Conservation (phyloP, 768 basidiomycete genomes). For the Trametes maxima region DNA sequence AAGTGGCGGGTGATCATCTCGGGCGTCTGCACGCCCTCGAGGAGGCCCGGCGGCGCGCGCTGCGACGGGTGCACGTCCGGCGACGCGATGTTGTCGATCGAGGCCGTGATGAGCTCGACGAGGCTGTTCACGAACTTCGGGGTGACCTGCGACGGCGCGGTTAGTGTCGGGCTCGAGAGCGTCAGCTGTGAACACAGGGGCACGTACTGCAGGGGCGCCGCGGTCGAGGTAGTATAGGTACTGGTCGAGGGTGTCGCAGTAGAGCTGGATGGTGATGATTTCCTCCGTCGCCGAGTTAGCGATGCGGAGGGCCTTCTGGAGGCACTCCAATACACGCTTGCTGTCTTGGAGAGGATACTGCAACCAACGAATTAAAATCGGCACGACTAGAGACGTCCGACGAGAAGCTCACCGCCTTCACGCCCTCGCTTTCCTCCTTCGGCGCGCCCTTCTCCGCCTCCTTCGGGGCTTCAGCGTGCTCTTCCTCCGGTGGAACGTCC, state of each 20-base stretch:
- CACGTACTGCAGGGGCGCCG: conserved; percentile 84
- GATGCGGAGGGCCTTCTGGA: conserved; percentile 95
- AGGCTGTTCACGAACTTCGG: conserved; percentile 96
- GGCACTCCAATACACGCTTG: conserved; percentile 95
- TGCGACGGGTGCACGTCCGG: conserved; percentile 88
- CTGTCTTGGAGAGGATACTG: conserved; percentile 91
- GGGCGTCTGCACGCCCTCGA: conserved; percentile 90
- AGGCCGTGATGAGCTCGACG: conserved; percentile 92
- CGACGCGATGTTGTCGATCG: conserved; percentile 88
- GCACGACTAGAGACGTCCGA: not conserved
- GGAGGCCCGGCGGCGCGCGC: conserved; percentile 82
- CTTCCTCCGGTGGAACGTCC: conserved; percentile 55
- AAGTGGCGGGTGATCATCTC: conserved; percentile 96
- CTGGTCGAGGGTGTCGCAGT: conserved; percentile 94
- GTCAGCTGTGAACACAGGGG: too few relatives aligned
- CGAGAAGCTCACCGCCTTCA: conserved; percentile 32
- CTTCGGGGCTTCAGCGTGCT: conserved; percentile 38
- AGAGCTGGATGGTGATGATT: conserved; percentile 93
- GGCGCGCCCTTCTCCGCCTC: conserved; percentile 36
- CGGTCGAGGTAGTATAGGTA: conserved; percentile 97
- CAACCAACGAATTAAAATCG: not conserved
- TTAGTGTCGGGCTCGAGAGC: not conserved
- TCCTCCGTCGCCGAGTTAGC: conserved; percentile 97
- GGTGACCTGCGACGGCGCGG: conserved; percentile 61
- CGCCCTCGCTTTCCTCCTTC: conserved; percentile 48